Evolutionary conservation across 1,284 basidiomycete species (phyloP).

Genomic region (Volvariella volvacea): DNA sequence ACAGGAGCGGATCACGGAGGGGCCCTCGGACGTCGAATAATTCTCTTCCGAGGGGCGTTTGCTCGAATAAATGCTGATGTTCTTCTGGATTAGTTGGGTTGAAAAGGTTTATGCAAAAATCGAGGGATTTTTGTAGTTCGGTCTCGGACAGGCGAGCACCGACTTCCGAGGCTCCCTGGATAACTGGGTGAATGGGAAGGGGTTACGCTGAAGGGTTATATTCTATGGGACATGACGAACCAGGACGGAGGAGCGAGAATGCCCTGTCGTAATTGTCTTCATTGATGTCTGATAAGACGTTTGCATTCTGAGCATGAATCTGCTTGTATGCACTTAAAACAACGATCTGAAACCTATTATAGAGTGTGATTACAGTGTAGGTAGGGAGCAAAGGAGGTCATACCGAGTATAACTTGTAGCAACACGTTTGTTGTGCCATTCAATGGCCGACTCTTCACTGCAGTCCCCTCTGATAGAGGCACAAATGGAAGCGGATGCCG

Average conservation of each 20-base stretch:
- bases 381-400: conserved; percentile 3
- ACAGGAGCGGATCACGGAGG: conserved; percentile 14
- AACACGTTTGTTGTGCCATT: conserved; percentile 55
- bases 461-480: conserved; percentile 55
- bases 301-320: conserved; percentile 50
- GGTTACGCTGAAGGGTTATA: background rate
- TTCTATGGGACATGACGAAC: conserved; percentile 30
- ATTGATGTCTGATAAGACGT: conserved; percentile 53
- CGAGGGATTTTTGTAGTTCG: conserved; percentile 59
- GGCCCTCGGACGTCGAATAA: conserved; percentile 41
- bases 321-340: conserved; percentile 72
- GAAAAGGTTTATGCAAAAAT: conserved; percentile 54
- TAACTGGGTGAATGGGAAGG: conserved; percentile 40
- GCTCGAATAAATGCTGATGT: conserved; percentile 29
- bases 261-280: conserved; percentile 67
- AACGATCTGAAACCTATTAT: conserved; percentile 64
- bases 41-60: conserved; percentile 21
- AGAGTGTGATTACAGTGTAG: conserved; percentile 9
- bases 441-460: conserved; percentile 42
- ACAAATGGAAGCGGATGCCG: conserved; percentile 57
- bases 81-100: conserved; percentile 50
- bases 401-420: conserved; percentile 56
- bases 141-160: conserved; percentile 59
- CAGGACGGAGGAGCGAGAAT: conserved; percentile 54
- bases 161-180: conserved; percentile 71